Evolutionary conservation across 129 eudicot genomes (phyloP).

Genomic region (Daucus carota): DNA sequence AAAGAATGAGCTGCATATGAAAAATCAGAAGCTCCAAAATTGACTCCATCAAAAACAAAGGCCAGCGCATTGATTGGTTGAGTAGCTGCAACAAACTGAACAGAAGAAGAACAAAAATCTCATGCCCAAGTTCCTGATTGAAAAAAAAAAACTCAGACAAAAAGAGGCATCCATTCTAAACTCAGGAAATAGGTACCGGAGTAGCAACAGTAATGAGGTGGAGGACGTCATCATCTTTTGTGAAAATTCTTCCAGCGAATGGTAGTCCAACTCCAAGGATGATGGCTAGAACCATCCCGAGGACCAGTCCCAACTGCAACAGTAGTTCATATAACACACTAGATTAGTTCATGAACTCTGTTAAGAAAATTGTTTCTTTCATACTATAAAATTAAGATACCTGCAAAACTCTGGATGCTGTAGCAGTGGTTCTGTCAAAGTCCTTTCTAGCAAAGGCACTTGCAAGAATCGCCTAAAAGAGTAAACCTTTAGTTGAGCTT

Average conservation of each 20-base stretch:
- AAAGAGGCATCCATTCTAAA: background rate
- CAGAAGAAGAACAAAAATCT: background rate
- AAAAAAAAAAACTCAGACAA: background rate
- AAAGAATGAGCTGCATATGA: conserved; percentile 69
- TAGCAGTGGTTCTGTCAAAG: conserved; percentile 41
- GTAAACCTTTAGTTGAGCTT: background rate
- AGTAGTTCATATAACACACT: background rate
- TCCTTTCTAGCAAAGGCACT: conserved; percentile 67
- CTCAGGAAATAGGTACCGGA: conserved; percentile 43
- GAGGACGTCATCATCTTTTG: conserved; percentile 56
- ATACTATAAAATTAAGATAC: conserved; percentile 13
- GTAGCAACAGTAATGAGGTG: conserved; percentile 66
- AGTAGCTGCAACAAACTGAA: conserved; percentile 74
- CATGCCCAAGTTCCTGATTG: background rate
- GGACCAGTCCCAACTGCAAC: conserved; percentile 64
- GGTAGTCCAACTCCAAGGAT: conserved; percentile 64
- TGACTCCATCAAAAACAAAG: conserved; percentile 82
- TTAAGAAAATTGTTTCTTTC: background rate
- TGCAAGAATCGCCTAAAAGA: conserved; percentile 60
- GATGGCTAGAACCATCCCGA: conserved; percentile 50
- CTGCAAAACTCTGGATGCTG: conserved; percentile 70
- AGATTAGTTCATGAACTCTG: background rate
- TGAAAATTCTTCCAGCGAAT: conserved; percentile 60
- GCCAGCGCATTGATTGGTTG: conserved; percentile 78
- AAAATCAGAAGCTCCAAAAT: conserved; percentile 93